Conservation (phyloP, 2,329 filamentous ascomycete species). For the Paracoccidioides brasiliensis region DNA sequence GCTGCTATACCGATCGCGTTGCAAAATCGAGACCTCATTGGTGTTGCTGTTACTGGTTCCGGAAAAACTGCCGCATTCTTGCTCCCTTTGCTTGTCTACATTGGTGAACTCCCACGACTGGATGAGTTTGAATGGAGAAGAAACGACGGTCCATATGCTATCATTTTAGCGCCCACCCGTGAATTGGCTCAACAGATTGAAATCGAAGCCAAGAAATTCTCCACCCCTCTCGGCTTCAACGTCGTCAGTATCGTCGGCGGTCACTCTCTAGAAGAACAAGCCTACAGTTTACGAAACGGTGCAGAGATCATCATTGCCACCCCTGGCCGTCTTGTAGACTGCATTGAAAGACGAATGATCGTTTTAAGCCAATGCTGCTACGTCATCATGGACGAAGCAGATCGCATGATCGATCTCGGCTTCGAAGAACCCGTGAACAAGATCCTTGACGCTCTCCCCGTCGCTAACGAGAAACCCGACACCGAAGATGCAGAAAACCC, state of each 20-base stretch:
- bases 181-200: slow-evolving; percentile 98
- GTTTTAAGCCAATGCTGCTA: slow-evolving; percentile 96
- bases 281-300: slow-evolving; percentile 76
- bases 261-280: slow-evolving; percentile 87
- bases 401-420: slow-evolving; percentile 96
- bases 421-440: slow-evolving; percentile 98
- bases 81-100: slow-evolving; percentile 84
- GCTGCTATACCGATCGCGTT: slow-evolving; percentile 92
- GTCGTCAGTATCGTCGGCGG: slow-evolving; percentile 98
- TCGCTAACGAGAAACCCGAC: slow-evolving; percentile 90
- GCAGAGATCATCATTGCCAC: slow-evolving; percentile 99
- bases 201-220: slow-evolving; percentile 84
- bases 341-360: slow-evolving; percentile 81
- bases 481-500: slow-evolving; percentile 81
- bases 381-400: slow-evolving; percentile 98
- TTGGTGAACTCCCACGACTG: slow-evolving; percentile 74
- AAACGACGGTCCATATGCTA: slow-evolving; percentile 92
- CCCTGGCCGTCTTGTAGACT: slow-evolving; percentile 90
- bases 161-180: slow-evolving; percentile 90
- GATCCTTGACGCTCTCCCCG: slow-evolving; percentile 86
- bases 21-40: slow-evolving; percentile 88
- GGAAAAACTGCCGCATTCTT: slow-evolving; percentile 96
- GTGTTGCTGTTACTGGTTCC: slow-evolving; percentile 93
- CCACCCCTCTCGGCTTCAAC: slow-evolving; percentile 76
- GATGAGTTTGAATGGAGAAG: slow-evolving; percentile 71